Evolutionary conservation across 2,329 filamentous ascomycete species (phyloP).

Genomic region (Drechslerella coelobrocha): DNA sequence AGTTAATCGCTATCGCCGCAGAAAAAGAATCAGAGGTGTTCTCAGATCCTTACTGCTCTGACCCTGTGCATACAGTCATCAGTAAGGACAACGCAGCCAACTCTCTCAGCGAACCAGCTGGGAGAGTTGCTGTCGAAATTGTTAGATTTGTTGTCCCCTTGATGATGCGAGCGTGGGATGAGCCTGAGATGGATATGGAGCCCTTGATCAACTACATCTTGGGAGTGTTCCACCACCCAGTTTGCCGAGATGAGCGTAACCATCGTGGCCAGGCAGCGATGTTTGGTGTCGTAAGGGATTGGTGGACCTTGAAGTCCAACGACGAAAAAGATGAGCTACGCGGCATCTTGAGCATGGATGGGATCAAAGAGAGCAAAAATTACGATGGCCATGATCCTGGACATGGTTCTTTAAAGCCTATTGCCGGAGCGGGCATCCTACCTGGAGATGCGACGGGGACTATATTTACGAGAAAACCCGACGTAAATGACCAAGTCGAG

Average conservation of each 20-base stretch:
- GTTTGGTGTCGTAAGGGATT: conserved; percentile 83
- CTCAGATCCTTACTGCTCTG: conserved; percentile 71
- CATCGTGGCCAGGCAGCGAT: conserved; percentile 84
- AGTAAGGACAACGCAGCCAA: conserved; percentile 96
- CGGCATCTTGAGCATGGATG: conserved; percentile 50
- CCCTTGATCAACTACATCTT: conserved; percentile 83
- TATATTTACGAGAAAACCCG: conserved; percentile 37
- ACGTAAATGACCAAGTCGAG: background rate
- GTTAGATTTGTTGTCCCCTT: conserved; percentile 78
- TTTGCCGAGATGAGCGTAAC: conserved; percentile 71
- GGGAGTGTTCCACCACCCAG: conserved; percentile 88
- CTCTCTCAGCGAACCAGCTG: conserved; percentile 85
- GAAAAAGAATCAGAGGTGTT: conserved; percentile 59
- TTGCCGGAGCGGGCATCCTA: conserved; percentile 36
- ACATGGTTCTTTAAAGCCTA: conserved; percentile 46
- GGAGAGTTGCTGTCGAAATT: conserved; percentile 78
- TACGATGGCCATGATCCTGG: conserved; percentile 51
- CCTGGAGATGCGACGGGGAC: conserved; percentile 41
- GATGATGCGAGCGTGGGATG: conserved; percentile 90
- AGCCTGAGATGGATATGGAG: conserved; percentile 79
- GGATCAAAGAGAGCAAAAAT: conserved; percentile 49
- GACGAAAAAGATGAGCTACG: conserved; percentile 54
- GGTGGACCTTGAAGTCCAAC: conserved; percentile 70
- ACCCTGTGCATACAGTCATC: conserved; percentile 94
- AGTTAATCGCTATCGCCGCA: conserved; percentile 23